These are phyloP conservation scores for Setaria italica DNA, from an alignment of 202 grass and related monocot species.

Conservation along the genomic window DNA sequence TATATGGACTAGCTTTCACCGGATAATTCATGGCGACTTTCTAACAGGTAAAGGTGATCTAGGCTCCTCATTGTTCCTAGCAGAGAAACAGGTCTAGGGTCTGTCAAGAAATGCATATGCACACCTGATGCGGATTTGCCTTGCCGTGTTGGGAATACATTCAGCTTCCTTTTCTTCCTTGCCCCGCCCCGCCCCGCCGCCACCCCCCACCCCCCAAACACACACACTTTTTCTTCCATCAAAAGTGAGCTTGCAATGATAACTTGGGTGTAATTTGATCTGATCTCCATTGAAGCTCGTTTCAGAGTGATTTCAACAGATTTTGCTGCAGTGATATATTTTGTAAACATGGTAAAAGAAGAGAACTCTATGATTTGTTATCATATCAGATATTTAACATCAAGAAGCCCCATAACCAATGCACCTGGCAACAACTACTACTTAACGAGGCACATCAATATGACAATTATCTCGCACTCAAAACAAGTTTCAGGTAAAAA, in stretches of 20 bases:
- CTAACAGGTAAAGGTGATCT: neutral
- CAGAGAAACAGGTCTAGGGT: neutral
- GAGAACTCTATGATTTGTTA: neutral
- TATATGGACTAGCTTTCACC: neutral
- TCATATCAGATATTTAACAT: neutral
- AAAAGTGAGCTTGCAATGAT: slow-evolving; percentile 40
- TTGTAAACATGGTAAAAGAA: neutral
- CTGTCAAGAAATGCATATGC: slow-evolving; percentile 24
- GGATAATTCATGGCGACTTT: neutral
- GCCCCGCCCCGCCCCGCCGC: too few species aligned
- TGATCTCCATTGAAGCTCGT: slow-evolving; percentile 43
- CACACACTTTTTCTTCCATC: slow-evolving; percentile 27
- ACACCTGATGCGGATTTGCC: slow-evolving; percentile 36
- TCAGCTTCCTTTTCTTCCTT: neutral
- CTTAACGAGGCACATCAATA: neutral
- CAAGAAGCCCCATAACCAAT: neutral
- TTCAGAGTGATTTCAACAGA: slow-evolving; percentile 10
- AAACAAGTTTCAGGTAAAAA: neutral
- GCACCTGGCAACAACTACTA: neutral
- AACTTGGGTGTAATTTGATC: slow-evolving; percentile 5
- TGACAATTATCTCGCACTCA: neutral
- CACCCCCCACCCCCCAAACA: too few species aligned
- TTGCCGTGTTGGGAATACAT: slow-evolving; percentile 37
- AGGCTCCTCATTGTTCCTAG: neutral
- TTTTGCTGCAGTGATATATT: neutral